A percentile compares a stretch with the other conserved stretches of the same genome.
These are phyloP conservation scores for Tricholoma sp. DNA, from an alignment of 768 basidiomycete genomes.

Conservation along the genomic window DNA sequence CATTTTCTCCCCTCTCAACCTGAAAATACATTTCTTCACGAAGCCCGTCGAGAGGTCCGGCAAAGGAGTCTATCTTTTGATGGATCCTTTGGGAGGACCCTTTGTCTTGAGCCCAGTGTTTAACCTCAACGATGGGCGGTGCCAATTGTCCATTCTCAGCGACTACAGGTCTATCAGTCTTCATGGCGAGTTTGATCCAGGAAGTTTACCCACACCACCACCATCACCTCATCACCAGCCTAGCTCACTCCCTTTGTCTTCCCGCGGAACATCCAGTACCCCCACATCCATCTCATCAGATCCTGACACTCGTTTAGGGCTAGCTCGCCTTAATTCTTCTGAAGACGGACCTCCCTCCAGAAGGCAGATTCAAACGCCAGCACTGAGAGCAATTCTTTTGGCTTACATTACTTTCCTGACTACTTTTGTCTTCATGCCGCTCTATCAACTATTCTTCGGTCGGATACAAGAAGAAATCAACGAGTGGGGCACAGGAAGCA, in stretches of 20 bases:
- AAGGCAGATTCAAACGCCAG: neutral
- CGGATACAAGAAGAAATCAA: neutral
- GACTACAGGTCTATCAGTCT: slow-evolving; percentile 18
- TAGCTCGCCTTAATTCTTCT: neutral
- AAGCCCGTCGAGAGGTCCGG: neutral
- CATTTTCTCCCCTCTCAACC: slow-evolving; percentile 15
- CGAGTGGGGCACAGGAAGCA: neutral
- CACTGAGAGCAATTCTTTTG: neutral
- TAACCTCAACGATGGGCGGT: slow-evolving; percentile 17
- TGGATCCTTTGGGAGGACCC: slow-evolving; percentile 1
- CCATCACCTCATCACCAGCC: slow-evolving; percentile 29
- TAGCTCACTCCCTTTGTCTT: slow-evolving; percentile 1
- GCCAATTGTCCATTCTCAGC: slow-evolving; percentile 31
- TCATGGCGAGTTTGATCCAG: slow-evolving; percentile 2
- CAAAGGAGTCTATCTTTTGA: slow-evolving; percentile 4
- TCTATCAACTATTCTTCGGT: slow-evolving; percentile 8
- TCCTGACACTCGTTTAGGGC: neutral
- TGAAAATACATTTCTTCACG: slow-evolving; percentile 10
- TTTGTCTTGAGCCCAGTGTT: slow-evolving; percentile 26
- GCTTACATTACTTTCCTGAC: neutral
- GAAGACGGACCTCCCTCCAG: neutral
- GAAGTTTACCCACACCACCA: slow-evolving; percentile 33
- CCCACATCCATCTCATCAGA: neutral
- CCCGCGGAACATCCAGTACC: neutral
- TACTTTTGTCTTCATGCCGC: neutral